Conservation (phyloP, 805 yeast species). For the Ogataea nonfermentans region DNA sequence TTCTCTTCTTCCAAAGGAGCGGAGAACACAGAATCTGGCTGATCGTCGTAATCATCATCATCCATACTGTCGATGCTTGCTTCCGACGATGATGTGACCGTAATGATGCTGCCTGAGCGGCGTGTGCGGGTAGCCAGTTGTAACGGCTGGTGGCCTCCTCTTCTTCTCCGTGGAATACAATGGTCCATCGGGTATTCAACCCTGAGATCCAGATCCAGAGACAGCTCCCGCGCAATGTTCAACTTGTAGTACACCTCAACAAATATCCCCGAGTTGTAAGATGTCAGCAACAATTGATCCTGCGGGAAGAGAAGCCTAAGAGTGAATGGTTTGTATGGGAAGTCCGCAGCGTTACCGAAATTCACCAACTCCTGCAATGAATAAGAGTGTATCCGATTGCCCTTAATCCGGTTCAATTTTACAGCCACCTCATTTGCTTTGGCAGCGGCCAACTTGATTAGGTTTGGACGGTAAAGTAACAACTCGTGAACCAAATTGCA, state of each 20-base stretch:
- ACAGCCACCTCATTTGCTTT: slow-evolving; percentile 8
- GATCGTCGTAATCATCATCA: slow-evolving; percentile 4
- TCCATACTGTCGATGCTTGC: slow-evolving; percentile 6
- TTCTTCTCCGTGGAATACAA: slow-evolving; percentile 31
- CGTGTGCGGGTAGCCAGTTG: not conserved
- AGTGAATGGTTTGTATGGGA: slow-evolving; percentile 29
- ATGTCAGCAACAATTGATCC: slow-evolving; percentile 28
- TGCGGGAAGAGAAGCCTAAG: slow-evolving; percentile 30
- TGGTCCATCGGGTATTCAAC: slow-evolving; percentile 26
- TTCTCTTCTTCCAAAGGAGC: not conserved
- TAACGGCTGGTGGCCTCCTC: slow-evolving; percentile 5
- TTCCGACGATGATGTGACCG: slow-evolving; percentile 5
- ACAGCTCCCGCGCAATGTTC: slow-evolving; percentile 33
- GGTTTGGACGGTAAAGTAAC: slow-evolving; percentile 14
- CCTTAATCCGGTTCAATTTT: slow-evolving; percentile 11
- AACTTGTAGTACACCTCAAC: slow-evolving; percentile 32
- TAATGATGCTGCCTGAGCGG: slow-evolving; percentile 11
- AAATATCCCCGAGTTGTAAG: slow-evolving; percentile 30
- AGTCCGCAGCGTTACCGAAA: slow-evolving; percentile 35
- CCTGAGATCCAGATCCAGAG: slow-evolving; percentile 32
- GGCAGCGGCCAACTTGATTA: slow-evolving; percentile 10
- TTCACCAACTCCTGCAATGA: slow-evolving; percentile 33
- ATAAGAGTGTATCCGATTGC: slow-evolving; percentile 14
- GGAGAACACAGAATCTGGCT: slow-evolving; percentile 11
- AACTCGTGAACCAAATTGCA: slow-evolving; percentile 15